Conservation (phyloP, 257 asterid genomes). For the Misopates orontium region DNA sequence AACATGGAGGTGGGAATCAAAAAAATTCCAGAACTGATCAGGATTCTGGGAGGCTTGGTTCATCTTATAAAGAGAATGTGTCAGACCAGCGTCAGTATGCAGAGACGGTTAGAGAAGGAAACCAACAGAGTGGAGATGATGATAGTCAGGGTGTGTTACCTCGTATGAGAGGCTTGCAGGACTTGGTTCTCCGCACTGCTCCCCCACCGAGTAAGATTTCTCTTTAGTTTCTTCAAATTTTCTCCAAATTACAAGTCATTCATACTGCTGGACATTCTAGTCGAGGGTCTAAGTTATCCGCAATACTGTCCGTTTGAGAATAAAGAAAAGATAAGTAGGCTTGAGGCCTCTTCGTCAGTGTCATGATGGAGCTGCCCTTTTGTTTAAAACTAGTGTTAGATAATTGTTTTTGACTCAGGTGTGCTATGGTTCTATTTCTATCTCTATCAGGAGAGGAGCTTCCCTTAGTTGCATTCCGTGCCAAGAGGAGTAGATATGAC, state of each 20-base stretch:
- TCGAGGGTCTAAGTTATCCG: slow-evolving; percentile 28
- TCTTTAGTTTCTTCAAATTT: slow-evolving; percentile 30
- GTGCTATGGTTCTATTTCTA: slow-evolving; percentile 29
- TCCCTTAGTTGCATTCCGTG: slow-evolving; percentile 43
- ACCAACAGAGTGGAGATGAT: slow-evolving; percentile 60
- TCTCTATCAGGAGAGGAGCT: slow-evolving; percentile 61
- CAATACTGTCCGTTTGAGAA: slow-evolving; percentile 24
- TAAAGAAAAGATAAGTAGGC: slow-evolving; percentile 29
- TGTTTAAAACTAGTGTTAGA: slow-evolving; percentile 39
- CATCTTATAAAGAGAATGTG: slow-evolving; percentile 40
- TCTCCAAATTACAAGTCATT: slow-evolving; percentile 27
- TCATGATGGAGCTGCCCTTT: slow-evolving; percentile 34
- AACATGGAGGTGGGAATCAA: slow-evolving; percentile 43
- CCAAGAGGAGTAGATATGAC: slow-evolving; percentile 58
- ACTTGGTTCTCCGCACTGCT: slow-evolving; percentile 68
- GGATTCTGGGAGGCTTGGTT: slow-evolving; percentile 41
- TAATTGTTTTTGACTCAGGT: slow-evolving; percentile 2
- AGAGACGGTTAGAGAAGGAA: slow-evolving; percentile 44
- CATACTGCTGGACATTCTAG: slow-evolving; percentile 21
- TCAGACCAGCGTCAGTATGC: slow-evolving; percentile 36
- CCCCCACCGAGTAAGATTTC: slow-evolving; percentile 50
- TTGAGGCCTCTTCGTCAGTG: slow-evolving; percentile 40
- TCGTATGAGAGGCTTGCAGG: slow-evolving; percentile 86
- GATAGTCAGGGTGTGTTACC: slow-evolving; percentile 56
- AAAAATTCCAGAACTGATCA: slow-evolving; percentile 38